These are phyloP conservation scores for Cryptococcus sp. DNA, from an alignment of 1,284 basidiomycete species.

Conservation along the genomic window DNA sequence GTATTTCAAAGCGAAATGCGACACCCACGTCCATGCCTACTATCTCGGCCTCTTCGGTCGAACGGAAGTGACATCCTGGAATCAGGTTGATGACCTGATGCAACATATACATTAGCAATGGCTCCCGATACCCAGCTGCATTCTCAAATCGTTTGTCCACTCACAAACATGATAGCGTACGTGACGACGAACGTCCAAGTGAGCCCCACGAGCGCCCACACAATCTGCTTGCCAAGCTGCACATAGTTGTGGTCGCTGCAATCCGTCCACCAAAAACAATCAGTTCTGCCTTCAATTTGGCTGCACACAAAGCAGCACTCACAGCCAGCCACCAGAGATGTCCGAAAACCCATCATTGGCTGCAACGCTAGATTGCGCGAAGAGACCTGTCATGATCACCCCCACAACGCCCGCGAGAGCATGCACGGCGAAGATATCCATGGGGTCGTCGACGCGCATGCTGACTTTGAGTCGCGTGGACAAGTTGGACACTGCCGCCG, in stretches of 20 bases:
- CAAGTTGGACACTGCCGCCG: conserved; percentile 79
- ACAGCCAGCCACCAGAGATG: conserved; percentile 70
- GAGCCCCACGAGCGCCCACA: conserved; percentile 72
- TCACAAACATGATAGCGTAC: conserved; percentile 56
- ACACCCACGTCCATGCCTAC: conserved; percentile 78
- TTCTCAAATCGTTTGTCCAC: conserved; percentile 2
- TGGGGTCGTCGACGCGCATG: conserved; percentile 53
- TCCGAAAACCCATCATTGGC: conserved; percentile 63
- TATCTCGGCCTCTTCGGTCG: conserved; percentile 73
- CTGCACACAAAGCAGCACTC: conserved; percentile 14
- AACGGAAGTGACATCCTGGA: conserved; percentile 73
- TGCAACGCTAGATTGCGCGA: conserved; percentile 76
- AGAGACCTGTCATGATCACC: conserved; percentile 63
- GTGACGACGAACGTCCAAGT: conserved; percentile 60
- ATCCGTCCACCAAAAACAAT: conserved; percentile 2
- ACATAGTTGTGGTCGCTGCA: conserved; percentile 64
- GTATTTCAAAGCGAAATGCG: neutral
- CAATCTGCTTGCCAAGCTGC: conserved; percentile 79
- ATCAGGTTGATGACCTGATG: conserved; percentile 72
- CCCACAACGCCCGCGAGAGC: conserved; percentile 87
- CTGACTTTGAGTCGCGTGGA: conserved; percentile 72
- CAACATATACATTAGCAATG: conserved; percentile 48
- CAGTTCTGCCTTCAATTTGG: neutral
- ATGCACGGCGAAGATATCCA: conserved; percentile 86
- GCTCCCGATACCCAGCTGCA: conserved; percentile 66